These are phyloP conservation scores for Bjerkandera adusta DNA, from an alignment of 1,284 basidiomycete species.

Conservation along the genomic window DNA sequence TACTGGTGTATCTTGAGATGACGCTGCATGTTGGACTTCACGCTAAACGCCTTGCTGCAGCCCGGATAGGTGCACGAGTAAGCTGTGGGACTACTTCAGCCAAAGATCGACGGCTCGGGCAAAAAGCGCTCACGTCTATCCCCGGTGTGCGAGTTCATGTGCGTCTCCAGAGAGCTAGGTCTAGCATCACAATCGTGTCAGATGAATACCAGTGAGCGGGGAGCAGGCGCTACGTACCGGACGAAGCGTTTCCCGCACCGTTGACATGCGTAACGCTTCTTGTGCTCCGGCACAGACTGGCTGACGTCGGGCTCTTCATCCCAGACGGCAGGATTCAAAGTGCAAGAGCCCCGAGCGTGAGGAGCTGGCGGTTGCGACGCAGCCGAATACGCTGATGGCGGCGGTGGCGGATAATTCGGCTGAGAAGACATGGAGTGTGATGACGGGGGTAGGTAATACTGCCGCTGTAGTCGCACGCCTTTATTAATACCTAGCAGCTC, in stretches of 20 bases:
- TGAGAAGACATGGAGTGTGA: too few species aligned
- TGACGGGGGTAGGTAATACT: too few species aligned
- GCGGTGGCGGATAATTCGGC: too few species aligned
- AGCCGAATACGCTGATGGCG: too few species aligned
- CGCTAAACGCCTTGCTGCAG: constrained; percentile 12
- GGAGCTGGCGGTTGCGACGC: too few species aligned
- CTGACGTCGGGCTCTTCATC: too few species aligned
- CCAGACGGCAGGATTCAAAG: too few species aligned
- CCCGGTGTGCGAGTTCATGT: constrained; percentile 14
- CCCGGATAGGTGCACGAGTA: constrained; percentile 5
- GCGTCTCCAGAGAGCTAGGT: constrained; percentile 11
- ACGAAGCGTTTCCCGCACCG: constrained; percentile 9
- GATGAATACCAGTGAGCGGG: not conserved
- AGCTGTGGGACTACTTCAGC: not conserved
- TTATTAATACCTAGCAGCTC: too few species aligned
- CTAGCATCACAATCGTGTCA: not conserved
- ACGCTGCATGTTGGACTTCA: constrained; percentile 13
- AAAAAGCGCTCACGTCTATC: constrained; percentile 10
- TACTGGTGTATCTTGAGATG: constrained; percentile 1
- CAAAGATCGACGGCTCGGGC: not conserved
- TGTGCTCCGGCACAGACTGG: too few species aligned
- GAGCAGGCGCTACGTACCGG: not conserved
- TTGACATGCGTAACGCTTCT: constrained; percentile 4
- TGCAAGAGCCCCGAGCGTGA: too few species aligned
- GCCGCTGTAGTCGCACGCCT: too few species aligned